Base-by-base conservation (phyloP, 2,329 filamentous ascomycete species). In the Arachnomyces sp. region DNA sequence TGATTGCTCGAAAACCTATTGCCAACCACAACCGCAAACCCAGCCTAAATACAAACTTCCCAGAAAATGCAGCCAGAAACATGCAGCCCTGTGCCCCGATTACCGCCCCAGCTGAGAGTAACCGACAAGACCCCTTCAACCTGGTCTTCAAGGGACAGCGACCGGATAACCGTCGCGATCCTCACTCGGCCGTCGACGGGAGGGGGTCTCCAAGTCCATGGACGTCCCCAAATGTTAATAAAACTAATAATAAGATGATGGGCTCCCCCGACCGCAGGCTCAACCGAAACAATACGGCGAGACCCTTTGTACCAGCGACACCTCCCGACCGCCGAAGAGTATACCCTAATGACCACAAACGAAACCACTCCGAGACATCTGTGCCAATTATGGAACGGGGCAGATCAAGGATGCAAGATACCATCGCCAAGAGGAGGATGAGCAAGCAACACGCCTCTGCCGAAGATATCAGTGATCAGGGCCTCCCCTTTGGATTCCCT, bases 281-380 rank as follows among this genome's bases (percentile, higher is more conserved):
- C 20, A 25, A 25, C 20, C 20, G 20, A 9, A 25, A 25, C 20
- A 25, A 25, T 25, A 25, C 20, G 5, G 9, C 20, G 20, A 25
- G 20, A 25, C 5, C 20, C 5, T 25, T 25, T 25, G 7, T 6
- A 25, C 5, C 20, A 25, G 46, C 47, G 34, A 52, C 55, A 28
- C 53, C 53, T 13, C 53, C 53, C n/a, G 55, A 56, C 35, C 53
- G 51, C 11, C 53, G 52, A n/a, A 43, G 53, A 28, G 34, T 50
- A 14, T 40, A 37, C 18, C 35, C 43, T 25, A 41, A 44, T 18
- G 43, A 39, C 14, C 40, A 44, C 16, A 42, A 43, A 20, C 29
- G 39, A 37, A 31, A 44, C 18, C 20, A 25, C 6, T 33, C 36
- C 20, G 43, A 43, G 20, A 36, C 38, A 15, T 39, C 44, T 5